Percentiles rank a stretch among this genome's conserved stretches.
These are phyloP conservation scores for Cudoniella acicularis DNA, from an alignment of 495 filamentous ascomycete species.

Conservation along the genomic window DNA sequence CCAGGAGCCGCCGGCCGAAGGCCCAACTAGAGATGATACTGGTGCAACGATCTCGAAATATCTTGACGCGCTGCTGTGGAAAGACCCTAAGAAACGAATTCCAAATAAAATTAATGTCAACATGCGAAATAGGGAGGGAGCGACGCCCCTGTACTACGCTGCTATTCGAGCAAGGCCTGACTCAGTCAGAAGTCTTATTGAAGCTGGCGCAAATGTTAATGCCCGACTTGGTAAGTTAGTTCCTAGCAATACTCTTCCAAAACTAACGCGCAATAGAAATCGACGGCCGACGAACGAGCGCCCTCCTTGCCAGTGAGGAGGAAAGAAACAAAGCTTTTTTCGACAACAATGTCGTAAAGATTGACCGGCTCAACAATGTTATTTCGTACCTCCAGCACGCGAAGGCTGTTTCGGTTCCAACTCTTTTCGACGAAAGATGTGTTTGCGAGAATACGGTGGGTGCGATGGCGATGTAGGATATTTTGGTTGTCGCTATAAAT, in stretches of 20 bases:
- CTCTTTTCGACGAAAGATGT: slow-evolving; percentile 7
- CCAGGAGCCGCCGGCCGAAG: slow-evolving; percentile 1
- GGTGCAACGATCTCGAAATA: slow-evolving; percentile 24
- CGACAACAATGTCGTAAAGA: neutral
- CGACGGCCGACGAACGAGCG: slow-evolving; percentile 10
- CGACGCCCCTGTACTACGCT: slow-evolving; percentile 12
- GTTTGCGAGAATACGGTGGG: slow-evolving; percentile 6
- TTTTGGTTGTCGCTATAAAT: neutral
- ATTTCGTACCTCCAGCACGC: slow-evolving; percentile 22
- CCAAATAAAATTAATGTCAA: slow-evolving; percentile 18
- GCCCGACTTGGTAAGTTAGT: slow-evolving; percentile 11
- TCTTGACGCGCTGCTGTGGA: slow-evolving; percentile 19
- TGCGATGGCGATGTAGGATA: neutral
- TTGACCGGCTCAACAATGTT: slow-evolving; percentile 13
- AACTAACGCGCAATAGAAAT: neutral
- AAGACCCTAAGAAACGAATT: slow-evolving; percentile 3
- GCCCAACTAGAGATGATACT: slow-evolving; percentile 3
- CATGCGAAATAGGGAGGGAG: slow-evolving; percentile 17
- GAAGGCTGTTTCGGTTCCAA: slow-evolving; percentile 14
- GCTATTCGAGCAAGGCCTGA: slow-evolving; percentile 17
- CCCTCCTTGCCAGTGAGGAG: slow-evolving; percentile 13
- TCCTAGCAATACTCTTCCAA: neutral
- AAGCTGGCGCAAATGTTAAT: slow-evolving; percentile 23
- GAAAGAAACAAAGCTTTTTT: slow-evolving; percentile 4
- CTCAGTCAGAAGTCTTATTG: slow-evolving; percentile 19